Evolutionary conservation across 768 basidiomycete species (phyloP), one percentile per base, ranked within the genome.

Genomic region (Tylopilus subfusipes): DNA sequence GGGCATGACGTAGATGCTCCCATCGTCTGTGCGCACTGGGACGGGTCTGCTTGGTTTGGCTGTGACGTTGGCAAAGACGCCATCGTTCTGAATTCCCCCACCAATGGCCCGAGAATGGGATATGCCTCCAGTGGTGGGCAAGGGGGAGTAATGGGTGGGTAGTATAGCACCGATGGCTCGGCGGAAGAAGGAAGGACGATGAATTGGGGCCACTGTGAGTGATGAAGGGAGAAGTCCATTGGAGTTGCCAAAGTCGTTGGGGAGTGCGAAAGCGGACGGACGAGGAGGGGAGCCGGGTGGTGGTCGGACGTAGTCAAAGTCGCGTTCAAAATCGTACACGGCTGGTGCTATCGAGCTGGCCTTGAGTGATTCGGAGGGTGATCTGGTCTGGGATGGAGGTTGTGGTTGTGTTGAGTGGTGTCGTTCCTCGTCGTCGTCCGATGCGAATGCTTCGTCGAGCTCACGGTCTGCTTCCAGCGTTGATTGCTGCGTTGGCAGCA

Each of bases 1-100:
- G 5, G 93, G 92, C 36, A 85, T 81, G 64, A 85, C 74, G 66
- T 78, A 78, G 4, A 81, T 72, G 60, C 77, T 75, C 5, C 87
- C 87, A 61, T 85, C 72, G 33, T 78, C 79, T 21, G 76, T 71
- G 31, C 63, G 70, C n/a, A 83, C 64, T 24, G 78, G 75, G 2
- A 75, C 67, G 16, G 68, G 68, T 49, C 74, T 72, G 39, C 67
- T 68, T 2, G 97, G 96, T 68, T 97, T 97, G 1, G 96, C 96
- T 60, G 83, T 85, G 34, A 99, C 84, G 65, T 98, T 99, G 29
- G 89, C 85, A 66, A 98, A 99, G 10, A 98, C 95, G 3, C 97
- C 97, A 62, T 97, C 94, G 63, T 95, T 93, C 29, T 92, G 83
- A 18, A 74, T 76, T 1, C 89, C 90, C 8, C 85, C 85, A 30